Base-by-base conservation (phyloP, 352 stramenopile species). In the Phytophthora hibernalis region DNA sequence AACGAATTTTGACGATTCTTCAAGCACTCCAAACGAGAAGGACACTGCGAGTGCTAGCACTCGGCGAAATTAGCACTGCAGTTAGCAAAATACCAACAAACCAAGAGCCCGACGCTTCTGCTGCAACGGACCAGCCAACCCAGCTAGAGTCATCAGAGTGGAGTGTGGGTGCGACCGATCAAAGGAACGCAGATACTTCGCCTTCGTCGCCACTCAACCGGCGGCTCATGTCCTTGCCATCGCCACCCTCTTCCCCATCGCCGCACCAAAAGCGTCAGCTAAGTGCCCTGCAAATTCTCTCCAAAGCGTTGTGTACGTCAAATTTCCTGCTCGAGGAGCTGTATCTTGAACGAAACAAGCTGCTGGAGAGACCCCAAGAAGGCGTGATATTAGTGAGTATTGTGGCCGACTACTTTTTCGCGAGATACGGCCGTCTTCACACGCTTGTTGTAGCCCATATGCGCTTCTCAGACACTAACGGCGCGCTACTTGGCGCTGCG, bases 381-480 rank as follows among this genome's bases (percentile, higher is more conserved):
- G 80, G 75, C 0, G 24, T 56, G 0, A 55, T 68, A 10, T 26
- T 93, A 3, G 82, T 80, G 8, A 54, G 22, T 0, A 74, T 83
- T n/a, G 38, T 93, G 0, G 79, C 82, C 16, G 84, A 93, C 58
- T 93, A 83, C 58, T 93, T 93, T 66, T 89, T 90, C 56, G 84
- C 79, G n/a, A 71, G 81, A 2, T 93, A 93, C 50, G 84, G 82
- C 0, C 75, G 74, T 15, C 65, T 93, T 7, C 54, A 59, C 9
- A 81, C 61, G n/a, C 66, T 93, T 18, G 67, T 75, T 8, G 59
- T 85, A 1, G 73, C 68, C 7, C 62, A 68, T 16, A 83, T 91
- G 73, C 48, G 54, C 9, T 61, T 92, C 22, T 77, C 69, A 16
- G 83, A 91, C 38, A 52, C 57, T 2, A 74, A 65, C 6, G 73